A percentile compares a stretch with the other conserved stretches of the same genome.
phyloP scores from a whole-genome alignment of 345 rosid genomes.

The Corymbia maculata region DNA sequence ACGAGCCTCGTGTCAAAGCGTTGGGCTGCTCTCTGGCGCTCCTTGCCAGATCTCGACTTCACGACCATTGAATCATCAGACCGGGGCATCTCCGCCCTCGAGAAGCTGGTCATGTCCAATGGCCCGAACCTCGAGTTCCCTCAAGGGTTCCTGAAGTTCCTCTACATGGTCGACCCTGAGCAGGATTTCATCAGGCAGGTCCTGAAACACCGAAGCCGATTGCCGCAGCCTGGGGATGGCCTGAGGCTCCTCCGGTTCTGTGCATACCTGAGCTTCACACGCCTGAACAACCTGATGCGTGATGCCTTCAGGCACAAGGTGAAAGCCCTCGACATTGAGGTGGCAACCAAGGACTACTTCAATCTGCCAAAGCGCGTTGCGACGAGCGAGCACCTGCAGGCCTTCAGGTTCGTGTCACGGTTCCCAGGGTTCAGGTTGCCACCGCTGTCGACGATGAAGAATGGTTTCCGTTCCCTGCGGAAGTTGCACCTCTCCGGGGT shows the following conservation, averaged over 20 bases:
- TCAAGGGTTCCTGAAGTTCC: not conserved
- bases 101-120: not conserved
- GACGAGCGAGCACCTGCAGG: slow-evolving; percentile 36
- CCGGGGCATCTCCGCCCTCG: not conserved
- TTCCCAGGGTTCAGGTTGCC: slow-evolving; percentile 72
- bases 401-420: slow-evolving; percentile 44
- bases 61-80: slow-evolving; percentile 22
- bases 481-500: slow-evolving; percentile 46
- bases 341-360: slow-evolving; percentile 63
- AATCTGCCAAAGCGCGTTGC: slow-evolving; percentile 66
- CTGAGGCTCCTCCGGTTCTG: slow-evolving; percentile 55
- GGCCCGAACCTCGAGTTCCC: not conserved
- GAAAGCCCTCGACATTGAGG: slow-evolving; percentile 64
- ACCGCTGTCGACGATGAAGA: slow-evolving; percentile 30
- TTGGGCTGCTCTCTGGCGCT: slow-evolving; percentile 64
- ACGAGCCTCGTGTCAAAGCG: slow-evolving; percentile 52
- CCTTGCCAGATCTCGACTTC: slow-evolving; percentile 91
- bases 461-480: slow-evolving; percentile 42
- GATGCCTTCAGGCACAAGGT: slow-evolving; percentile 59
- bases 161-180: not conserved
- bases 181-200: slow-evolving; percentile 33
- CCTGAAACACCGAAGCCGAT: slow-evolving; percentile 20
- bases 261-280: slow-evolving; percentile 45
- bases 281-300: slow-evolving; percentile 57
- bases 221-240: slow-evolving; percentile 1